Conservation (phyloP, 805 yeast species). For the Jamesozyma rosinii region DNA sequence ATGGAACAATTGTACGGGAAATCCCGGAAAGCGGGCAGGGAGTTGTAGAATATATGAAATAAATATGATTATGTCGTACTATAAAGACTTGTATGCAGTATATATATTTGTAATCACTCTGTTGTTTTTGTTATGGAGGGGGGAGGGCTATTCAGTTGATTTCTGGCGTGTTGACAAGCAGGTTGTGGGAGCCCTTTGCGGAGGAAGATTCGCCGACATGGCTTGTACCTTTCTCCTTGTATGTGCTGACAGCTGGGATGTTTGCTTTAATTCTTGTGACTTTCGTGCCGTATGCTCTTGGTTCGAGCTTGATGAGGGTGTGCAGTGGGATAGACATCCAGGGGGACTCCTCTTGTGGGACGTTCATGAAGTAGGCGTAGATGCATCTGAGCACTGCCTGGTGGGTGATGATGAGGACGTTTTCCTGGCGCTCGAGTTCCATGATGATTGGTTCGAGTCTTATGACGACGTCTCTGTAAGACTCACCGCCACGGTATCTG, state of each 20-base stretch:
- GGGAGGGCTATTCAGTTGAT: conserved; percentile 1
- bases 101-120: background rate
- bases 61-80: background rate
- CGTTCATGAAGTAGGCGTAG: conserved; percentile 96
- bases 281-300: conserved; percentile 83
- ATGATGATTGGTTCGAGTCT: conserved; percentile 94
- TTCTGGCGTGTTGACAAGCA: conserved; percentile 14
- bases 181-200: conserved; percentile 8
- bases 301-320: conserved; percentile 86
- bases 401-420: conserved; percentile 89
- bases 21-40: too few relatives aligned
- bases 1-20: too few relatives aligned
- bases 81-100: background rate
- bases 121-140: background rate
- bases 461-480: conserved; percentile 89
- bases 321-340: conserved; percentile 99
- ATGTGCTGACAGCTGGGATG: conserved; percentile 95
- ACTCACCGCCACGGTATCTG: conserved; percentile 94
- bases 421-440: conserved; percentile 97
- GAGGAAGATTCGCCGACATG: conserved; percentile 34
- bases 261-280: conserved; percentile 89
- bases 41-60: background rate
- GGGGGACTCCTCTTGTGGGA: conserved; percentile 93
- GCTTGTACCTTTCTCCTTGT: conserved; percentile 84
- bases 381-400: conserved; percentile 95